Conservation (phyloP, 1,284 basidiomycete species). For the Lentinula novae-zelandiae region DNA sequence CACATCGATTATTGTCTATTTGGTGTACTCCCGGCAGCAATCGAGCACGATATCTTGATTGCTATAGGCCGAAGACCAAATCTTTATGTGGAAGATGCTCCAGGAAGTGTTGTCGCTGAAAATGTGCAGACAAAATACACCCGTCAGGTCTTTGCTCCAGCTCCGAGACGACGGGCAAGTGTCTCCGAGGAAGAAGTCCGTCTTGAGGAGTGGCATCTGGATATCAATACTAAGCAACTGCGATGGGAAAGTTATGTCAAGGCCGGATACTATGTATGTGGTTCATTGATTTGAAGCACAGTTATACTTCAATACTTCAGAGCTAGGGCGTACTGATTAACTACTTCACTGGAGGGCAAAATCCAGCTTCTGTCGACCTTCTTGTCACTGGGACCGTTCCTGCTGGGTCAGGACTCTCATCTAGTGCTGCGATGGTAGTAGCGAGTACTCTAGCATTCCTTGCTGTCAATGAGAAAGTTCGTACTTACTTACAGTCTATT, state of each 20-base stretch:
- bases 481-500: not conserved
- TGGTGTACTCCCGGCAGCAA: conserved; percentile 78
- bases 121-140: conserved; percentile 65
- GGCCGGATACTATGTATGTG: conserved; percentile 68
- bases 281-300: not conserved
- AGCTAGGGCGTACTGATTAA: conserved; percentile 68
- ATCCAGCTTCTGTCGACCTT: conserved; percentile 60
- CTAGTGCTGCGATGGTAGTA: conserved; percentile 85
- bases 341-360: conserved; percentile 40
- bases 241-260: conserved; percentile 89
- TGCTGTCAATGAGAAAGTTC: conserved; percentile 62
- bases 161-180: conserved; percentile 21
- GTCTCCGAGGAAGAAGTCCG: conserved; percentile 35
- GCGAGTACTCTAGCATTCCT: conserved; percentile 78
- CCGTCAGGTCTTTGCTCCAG: conserved; percentile 54
- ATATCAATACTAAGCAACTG: conserved; percentile 66
- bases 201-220: conserved; percentile 62
- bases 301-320: conserved; percentile 4
- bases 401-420: conserved; percentile 76
- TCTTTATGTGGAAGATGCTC: conserved; percentile 25
- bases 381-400: conserved; percentile 79
- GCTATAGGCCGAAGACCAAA: conserved; percentile 59
- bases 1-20: conserved; percentile 87
- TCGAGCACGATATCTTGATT: conserved; percentile 84
- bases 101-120: conserved; percentile 55